phyloP scores from a whole-genome alignment of 306 rosid genomes.

The Datisca glomerata region DNA sequence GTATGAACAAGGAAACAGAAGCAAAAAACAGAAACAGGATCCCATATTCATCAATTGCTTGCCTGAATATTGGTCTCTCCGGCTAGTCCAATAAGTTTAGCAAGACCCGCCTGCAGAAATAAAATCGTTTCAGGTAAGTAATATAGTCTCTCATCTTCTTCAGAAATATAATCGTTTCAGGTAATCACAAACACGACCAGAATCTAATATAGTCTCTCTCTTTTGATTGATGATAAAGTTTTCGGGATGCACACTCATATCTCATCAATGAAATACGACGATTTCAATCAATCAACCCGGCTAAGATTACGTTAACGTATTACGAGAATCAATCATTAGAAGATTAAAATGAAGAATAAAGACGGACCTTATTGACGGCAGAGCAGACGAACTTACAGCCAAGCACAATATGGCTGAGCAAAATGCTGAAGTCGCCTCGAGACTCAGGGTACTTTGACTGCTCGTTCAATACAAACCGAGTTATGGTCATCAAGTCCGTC shows the following conservation, averaged over 20 bases:
- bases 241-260: not conserved
- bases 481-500: conserved; percentile 94
- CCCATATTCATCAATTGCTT: conserved; percentile 3
- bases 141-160: too few species aligned
- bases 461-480: conserved; percentile 80
- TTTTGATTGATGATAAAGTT: not conserved
- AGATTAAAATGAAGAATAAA: not conserved
- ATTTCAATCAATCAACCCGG: too few species aligned
- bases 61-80: conserved; percentile 98
- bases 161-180: not conserved
- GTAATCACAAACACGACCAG: not conserved
- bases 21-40: not conserved
- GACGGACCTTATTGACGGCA: conserved; percentile 66
- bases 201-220: not conserved
- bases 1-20: too few species aligned
- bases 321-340: not conserved
- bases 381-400: conserved; percentile 96
- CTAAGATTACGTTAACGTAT: too few species aligned
- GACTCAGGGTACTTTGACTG: conserved; percentile 79
- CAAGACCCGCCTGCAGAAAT: conserved; percentile 77
- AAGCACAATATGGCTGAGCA: conserved; percentile 93
- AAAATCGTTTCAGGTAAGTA: not conserved
- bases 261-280: not conserved
- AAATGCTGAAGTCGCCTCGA: conserved; percentile 88
- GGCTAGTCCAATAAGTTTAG: conserved; percentile 96